Evolutionary conservation across 164 flowering plant genomes (phyloP), one percentile per base, ranked within the genome.

Genomic region (Aristolochia fimbriata): DNA sequence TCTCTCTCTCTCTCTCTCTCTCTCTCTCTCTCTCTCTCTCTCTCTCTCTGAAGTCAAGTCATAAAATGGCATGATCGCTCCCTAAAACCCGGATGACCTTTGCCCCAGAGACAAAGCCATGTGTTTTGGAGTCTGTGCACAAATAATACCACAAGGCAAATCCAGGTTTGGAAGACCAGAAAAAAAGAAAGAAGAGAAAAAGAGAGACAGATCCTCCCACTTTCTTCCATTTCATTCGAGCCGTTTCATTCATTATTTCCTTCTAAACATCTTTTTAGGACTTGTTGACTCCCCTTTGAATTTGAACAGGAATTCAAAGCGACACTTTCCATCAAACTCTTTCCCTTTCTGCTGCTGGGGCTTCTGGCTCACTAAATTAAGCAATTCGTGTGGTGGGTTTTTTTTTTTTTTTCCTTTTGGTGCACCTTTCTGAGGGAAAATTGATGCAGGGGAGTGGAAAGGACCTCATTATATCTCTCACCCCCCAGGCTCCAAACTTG

Each of bases 41-140:
- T 49, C n/a, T 15, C 30, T 22, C 45, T 30, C 3, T 11, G 16
- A 56, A 53, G 65, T 62, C 65, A 53, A 62, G 62, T 59, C 62
- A 16, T 59, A 47, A 48, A 73, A 70, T 70, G 74, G 75, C 62
- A 65, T 60, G 54, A 58, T 74, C 69, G 19, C 76, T 65, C 85
- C 88, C 75, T 64, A 66, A 83, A 81, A 69, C 67, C 83, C 82
- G 80, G 83, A 68, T 33, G 61, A 65, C 80, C 76, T 73, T 71
- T 57, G 65, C 66, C 56, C 23, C 56, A 22, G 55, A 31, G 63
- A 57, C 65, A 69, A 73, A 70, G 45, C 67, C 58, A 65, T 65
- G 76, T 65, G 71, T 73, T 70, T 80, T 68, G 80, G 71, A 63
- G 72, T 65, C 41, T 70, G 83, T 76, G 79, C 78, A 59, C 73